These are phyloP conservation scores for Centaurea solstitialis DNA, from an alignment of 129 eudicot species.

Conservation along the genomic window DNA sequence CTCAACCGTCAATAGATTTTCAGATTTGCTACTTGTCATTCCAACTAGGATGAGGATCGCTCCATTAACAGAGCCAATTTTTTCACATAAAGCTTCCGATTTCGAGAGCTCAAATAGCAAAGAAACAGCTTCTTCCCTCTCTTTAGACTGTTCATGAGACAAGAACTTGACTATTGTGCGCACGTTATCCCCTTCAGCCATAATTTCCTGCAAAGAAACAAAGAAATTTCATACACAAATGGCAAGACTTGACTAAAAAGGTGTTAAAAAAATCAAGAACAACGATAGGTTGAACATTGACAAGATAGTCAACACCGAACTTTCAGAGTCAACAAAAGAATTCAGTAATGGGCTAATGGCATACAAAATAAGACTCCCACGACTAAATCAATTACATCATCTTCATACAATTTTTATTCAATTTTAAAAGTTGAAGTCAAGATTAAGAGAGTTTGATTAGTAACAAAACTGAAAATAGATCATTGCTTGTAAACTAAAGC, in stretches of 20 bases:
- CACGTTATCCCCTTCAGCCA: slow-evolving; percentile 95
- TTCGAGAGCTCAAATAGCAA: slow-evolving; percentile 87
- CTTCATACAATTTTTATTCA: too few relatives aligned
- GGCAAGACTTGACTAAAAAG: background rate
- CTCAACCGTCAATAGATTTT: slow-evolving; percentile 68
- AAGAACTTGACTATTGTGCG: slow-evolving; percentile 84
- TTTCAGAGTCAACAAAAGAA: too few relatives aligned
- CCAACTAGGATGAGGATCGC: slow-evolving; percentile 91
- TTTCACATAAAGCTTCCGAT: slow-evolving; percentile 65
- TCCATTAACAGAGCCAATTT: slow-evolving; percentile 83
- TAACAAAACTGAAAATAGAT: too few relatives aligned
- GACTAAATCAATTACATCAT: too few relatives aligned
- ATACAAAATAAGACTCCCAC: too few relatives aligned
- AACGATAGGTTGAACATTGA: background rate
- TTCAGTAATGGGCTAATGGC: too few relatives aligned
- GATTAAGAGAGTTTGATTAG: too few relatives aligned
- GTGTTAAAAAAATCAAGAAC: background rate
- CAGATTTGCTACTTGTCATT: slow-evolving; percentile 90
- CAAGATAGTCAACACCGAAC: too few relatives aligned
- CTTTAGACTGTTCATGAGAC: slow-evolving; percentile 77
- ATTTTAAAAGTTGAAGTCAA: too few relatives aligned
- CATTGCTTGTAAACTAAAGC: too few relatives aligned
- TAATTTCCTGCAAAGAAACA: slow-evolving; percentile 67
- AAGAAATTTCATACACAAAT: background rate
- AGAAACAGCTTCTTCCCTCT: slow-evolving; percentile 88